Evolutionary conservation across 306 rosid species (phyloP), one percentile per base, ranked within the genome.

Genomic region (Castanea mollissima): DNA sequence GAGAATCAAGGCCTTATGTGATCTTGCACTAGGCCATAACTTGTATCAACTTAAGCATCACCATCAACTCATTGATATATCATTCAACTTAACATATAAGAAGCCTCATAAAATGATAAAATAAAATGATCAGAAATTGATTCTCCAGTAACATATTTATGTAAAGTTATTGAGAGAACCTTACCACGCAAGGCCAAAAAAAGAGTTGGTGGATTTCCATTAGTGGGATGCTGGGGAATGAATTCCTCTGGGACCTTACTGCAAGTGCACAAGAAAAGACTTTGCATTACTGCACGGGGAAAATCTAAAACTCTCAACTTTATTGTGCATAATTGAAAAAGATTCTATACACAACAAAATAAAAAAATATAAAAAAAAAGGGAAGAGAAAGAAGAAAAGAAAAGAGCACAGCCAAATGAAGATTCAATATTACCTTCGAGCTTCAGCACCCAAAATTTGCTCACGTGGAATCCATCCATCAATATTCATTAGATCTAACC

Each of bases 391-490:
- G 46, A 41, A 41, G 46, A 32, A 15, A 19, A 49, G 16, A 67
- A 67, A 35, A 35, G 38, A 13, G 51, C 3, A 32, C 18, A 18
- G 49, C 23, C 71, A 67, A 19, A n/a, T 67, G 52, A 9, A 85
- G 69, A 68, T 55, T 71, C 51, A 67, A 54, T 79, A 38, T 78
- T 44, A 94, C 99, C 99, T 95, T 81, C 85, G 85, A 59, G 98
- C 98, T 87, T 93, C 99, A 62, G 96, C 83, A 64, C 99, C 99
- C 82, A 95, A 88, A 87, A 95, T 93, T 88, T 95, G 99, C 79
- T 95, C 99, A 65, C 98, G 98, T 21, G 99, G 99, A 86, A 95
- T 95, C 99, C 99, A 95, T 85, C 99, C 99, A 87, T 95, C 99
- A 73, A 90, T 15, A 49, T 95, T 95, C 91, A 95, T 89, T 63